A percentile compares a stretch with the other conserved stretches of the same genome.
These are phyloP conservation scores for Solanum stenotomum DNA, from an alignment of 257 asterid genomes.

Conservation along the genomic window DNA sequence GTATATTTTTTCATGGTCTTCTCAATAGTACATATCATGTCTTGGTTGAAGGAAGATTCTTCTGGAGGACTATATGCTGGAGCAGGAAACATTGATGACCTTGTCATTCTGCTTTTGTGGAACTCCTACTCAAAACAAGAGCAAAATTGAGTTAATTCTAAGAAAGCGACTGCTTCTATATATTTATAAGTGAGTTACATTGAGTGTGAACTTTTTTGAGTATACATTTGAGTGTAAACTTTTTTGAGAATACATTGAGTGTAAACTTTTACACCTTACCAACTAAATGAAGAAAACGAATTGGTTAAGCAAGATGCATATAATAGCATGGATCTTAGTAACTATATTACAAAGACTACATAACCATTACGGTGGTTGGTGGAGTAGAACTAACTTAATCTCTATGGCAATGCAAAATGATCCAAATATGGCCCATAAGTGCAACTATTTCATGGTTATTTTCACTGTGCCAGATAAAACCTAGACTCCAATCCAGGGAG, in stretches of 20 bases:
- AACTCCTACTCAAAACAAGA: constrained; percentile 49
- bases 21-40: constrained; percentile 54
- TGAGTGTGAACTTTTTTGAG: background rate
- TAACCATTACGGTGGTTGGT: background rate
- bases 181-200: background rate
- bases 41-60: constrained; percentile 66
- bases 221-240: background rate
- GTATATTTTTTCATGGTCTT: constrained; percentile 73
- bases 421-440: background rate
- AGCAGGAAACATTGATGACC: constrained; percentile 55
- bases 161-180: background rate
- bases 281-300: background rate
- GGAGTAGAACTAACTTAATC: background rate
- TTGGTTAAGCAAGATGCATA: background rate
- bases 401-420: background rate
- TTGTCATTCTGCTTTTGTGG: constrained; percentile 66
- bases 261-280: background rate
- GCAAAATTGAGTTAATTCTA: background rate
- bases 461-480: background rate
- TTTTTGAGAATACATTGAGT: background rate
- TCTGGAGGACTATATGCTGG: constrained; percentile 63
- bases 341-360: background rate
- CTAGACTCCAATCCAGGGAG: background rate
- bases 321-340: background rate
- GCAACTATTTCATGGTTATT: background rate